phyloP scores from a whole-genome alignment of 352 stramenopile genomes.

The Halophytophthora polymorphica region DNA sequence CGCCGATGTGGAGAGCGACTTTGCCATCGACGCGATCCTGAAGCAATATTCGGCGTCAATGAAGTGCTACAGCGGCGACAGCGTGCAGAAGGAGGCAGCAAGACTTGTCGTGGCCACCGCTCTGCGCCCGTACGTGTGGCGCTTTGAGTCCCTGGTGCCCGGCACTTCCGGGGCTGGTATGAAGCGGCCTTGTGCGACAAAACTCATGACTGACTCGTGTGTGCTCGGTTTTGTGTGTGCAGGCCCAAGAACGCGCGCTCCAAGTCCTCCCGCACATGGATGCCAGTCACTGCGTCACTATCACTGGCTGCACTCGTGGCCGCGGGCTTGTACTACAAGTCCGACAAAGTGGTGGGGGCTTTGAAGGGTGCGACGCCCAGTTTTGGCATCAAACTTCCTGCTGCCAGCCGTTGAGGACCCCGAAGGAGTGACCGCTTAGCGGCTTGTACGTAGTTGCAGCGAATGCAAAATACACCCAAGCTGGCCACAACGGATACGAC shows the following conservation, averaged over 20 bases:
- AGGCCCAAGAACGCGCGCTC: constrained; percentile 52
- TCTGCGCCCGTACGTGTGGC: constrained; percentile 46
- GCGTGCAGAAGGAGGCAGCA: constrained; percentile 31
- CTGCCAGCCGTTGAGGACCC: no score
- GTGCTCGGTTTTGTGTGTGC: background rate
- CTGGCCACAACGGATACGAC: no score
- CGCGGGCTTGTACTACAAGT: no score
- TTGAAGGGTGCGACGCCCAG: no score
- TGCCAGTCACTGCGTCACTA: no score
- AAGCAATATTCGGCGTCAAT: constrained; percentile 46
- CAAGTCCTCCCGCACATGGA: constrained; percentile 31
- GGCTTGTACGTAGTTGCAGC: no score
- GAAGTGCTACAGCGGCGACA: constrained; percentile 37
- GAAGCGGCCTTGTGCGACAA: background rate
- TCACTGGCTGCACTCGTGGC: no score
- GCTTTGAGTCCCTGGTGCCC: background rate
- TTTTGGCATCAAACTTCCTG: no score
- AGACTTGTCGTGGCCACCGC: constrained; percentile 44
- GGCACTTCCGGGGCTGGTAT: background rate
- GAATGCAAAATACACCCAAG: no score
- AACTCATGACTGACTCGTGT: background rate
- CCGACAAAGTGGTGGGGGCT: no score
- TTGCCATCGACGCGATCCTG: constrained; percentile 47
- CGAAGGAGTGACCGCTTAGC: no score
- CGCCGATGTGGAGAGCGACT: constrained; percentile 21